Evolutionary conservation across 2,329 filamentous ascomycete species (phyloP).

Genomic region (Cytospora chrysosperma): DNA sequence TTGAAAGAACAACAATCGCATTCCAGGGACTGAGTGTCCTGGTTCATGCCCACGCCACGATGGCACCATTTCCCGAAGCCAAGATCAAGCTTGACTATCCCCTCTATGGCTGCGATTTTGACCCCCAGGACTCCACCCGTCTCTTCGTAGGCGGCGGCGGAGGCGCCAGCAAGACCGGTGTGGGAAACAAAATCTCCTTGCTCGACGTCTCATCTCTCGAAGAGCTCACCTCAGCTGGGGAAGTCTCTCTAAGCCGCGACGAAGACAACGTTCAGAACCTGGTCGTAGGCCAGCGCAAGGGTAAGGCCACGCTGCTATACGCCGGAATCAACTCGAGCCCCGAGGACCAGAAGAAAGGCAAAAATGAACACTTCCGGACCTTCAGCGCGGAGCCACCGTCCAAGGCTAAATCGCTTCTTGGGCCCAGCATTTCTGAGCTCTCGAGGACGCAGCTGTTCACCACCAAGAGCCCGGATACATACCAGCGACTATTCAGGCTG

Average conservation of each 20-base stretch:
- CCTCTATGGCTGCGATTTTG: constrained; percentile 84
- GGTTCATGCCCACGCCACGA: constrained; percentile 17
- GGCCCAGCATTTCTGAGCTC: constrained; percentile 48
- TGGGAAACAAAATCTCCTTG: constrained; percentile 81
- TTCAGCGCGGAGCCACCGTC: constrained; percentile 57
- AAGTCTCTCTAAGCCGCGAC: constrained; percentile 75
- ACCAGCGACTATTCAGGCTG: constrained; percentile 60
- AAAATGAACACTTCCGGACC: constrained; percentile 80
- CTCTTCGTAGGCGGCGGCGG: constrained; percentile 86
- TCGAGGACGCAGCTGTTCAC: constrained; percentile 54
- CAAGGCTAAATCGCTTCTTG: constrained; percentile 34
- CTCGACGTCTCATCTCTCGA: constrained; percentile 68
- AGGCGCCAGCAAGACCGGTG: constrained; percentile 75
- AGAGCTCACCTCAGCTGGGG: constrained; percentile 63
- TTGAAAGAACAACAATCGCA: neutral
- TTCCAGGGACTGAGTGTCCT: neutral
- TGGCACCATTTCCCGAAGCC: constrained; percentile 46
- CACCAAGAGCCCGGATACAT: constrained; percentile 51
- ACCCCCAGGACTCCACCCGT: constrained; percentile 72
- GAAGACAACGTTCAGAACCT: constrained; percentile 90
- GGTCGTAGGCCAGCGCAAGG: constrained; percentile 63
- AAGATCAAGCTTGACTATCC: constrained; percentile 76
- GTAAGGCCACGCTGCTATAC: constrained; percentile 57
- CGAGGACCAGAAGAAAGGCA: constrained; percentile 68
- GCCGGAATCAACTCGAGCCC: constrained; percentile 84